Evolutionary conservation across 345 rosid species (phyloP).

Genomic region (Camelina neglecta): DNA sequence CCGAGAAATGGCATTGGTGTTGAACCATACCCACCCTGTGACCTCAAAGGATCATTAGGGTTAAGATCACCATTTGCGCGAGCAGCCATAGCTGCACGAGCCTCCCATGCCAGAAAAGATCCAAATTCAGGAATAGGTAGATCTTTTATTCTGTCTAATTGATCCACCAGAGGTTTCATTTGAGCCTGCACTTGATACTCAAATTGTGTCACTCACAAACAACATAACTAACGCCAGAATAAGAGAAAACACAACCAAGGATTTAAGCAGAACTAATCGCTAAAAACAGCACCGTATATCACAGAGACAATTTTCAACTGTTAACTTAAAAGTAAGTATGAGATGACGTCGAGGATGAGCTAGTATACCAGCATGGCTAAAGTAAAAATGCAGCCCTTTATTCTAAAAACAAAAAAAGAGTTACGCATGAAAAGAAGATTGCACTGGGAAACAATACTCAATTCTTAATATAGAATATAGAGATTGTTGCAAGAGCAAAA

Average conservation of each 20-base stretch:
- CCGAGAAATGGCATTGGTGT: constrained; percentile 93
- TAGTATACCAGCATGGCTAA: constrained; percentile 1
- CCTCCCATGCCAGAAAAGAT: constrained; percentile 85
- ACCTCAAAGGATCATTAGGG: constrained; percentile 76
- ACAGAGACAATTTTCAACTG: background rate
- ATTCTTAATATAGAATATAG: background rate
- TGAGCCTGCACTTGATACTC: constrained; percentile 63
- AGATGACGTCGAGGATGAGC: background rate
- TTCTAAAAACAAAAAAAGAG: background rate
- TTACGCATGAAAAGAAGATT: background rate
- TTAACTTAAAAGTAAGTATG: background rate
- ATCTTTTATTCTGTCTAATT: constrained; percentile 83
- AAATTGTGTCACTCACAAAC: constrained; percentile 22
- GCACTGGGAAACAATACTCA: constrained; percentile 12
- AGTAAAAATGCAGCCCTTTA: constrained; percentile 7
- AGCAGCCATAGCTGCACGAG: constrained; percentile 73
- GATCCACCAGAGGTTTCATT: constrained; percentile 74
- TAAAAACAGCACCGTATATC: constrained; percentile 22
- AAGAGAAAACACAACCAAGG: background rate
- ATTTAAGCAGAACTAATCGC: background rate
- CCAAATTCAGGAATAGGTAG: constrained; percentile 78
- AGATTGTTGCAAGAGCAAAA: background rate
- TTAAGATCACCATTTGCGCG: constrained; percentile 68
- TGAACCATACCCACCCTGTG: constrained; percentile 76
- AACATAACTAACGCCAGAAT: background rate